These are phyloP conservation scores for Erodium maritimum DNA, from an alignment of 345 rosid species.

Conservation along the genomic window DNA sequence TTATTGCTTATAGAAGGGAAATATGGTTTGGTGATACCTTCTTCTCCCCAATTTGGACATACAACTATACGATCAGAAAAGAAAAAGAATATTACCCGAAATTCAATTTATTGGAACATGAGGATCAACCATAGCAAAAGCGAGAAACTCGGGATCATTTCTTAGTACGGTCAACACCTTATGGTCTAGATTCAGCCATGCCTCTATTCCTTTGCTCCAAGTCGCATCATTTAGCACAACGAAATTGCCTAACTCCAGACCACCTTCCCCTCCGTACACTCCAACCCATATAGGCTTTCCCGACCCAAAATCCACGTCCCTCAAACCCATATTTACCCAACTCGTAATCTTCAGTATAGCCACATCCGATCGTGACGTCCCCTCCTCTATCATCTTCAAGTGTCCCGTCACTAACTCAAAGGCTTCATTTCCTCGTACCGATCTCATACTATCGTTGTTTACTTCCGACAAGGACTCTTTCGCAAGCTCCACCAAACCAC, in stretches of 20 bases:
- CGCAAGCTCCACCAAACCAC: conserved; percentile 1
- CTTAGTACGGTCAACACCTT: neutral
- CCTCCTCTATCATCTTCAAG: neutral
- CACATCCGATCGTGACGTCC: neutral
- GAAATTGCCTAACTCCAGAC: neutral
- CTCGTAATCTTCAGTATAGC: conserved; percentile 3
- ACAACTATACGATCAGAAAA: too few relatives aligned
- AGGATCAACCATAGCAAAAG: neutral
- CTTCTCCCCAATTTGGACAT: too few relatives aligned
- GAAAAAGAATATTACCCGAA: too few relatives aligned
- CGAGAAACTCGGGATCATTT: neutral
- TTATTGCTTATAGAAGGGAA: too few relatives aligned
- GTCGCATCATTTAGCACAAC: neutral
- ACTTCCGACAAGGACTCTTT: neutral
- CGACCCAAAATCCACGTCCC: neutral
- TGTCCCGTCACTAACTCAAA: neutral
- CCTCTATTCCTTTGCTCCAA: neutral
- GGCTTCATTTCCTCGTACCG: neutral
- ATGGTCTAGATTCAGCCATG: conserved; percentile 1
- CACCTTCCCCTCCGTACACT: neutral
- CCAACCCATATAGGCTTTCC: neutral
- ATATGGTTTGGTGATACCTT: too few relatives aligned
- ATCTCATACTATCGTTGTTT: neutral
- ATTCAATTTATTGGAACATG: too few relatives aligned
- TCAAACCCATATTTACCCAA: neutral